Evolutionary conservation across 2,329 filamentous ascomycete genomes (phyloP), one percentile per base, ranked within the genome.

Genomic region (Paramyrothecium sp.): DNA sequence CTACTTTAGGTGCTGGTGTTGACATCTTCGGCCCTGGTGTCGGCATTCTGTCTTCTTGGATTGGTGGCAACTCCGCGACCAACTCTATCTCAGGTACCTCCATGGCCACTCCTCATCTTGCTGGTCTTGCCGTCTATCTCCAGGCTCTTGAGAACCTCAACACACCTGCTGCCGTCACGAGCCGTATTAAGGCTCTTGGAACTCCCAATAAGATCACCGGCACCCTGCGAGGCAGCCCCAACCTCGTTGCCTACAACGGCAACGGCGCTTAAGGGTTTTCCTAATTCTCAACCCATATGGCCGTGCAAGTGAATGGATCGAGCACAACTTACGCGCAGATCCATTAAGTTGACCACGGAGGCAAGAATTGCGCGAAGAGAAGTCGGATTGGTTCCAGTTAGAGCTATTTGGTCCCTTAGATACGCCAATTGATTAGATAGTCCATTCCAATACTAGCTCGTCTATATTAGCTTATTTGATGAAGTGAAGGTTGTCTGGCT

Each of bases 221-320:
- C 48, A 64, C 60, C 56, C 65, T 78, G 2, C 69, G 59, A 51
- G 70, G 74, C 54, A 78, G 75, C 59, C 69, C 71, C 58, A 82
- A 82, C 71, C 64, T 74, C 48, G 66, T 81, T 56, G 73, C 73
- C 44, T 82, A 78, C 73, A 82, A 83, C 66, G 78, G 78, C 23
- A 67, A 67, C 52, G 60, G 65, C 48, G 58, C 61, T 53, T 64
- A 61, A 54, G 30, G n/a, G n/a, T n/a, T n/a, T n/a, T n/a, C n/a
- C 26, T 4, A 30, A 30, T 4, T 10, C 26, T 30, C 26, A 4
- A 30, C 26, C 10, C 10, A 4, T 5, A 10, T 30, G 4, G 26
- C 26, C 26, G 10, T 5, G 26, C 26, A 30, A 5, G 26, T 30
- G 26, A 30, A 5, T 30, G 26, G 10, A 30, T 30, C 26, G 10